Evolutionary conservation across 2,329 filamentous ascomycete species (phyloP).

Genomic region (Lasiodiplodia sp.): DNA sequence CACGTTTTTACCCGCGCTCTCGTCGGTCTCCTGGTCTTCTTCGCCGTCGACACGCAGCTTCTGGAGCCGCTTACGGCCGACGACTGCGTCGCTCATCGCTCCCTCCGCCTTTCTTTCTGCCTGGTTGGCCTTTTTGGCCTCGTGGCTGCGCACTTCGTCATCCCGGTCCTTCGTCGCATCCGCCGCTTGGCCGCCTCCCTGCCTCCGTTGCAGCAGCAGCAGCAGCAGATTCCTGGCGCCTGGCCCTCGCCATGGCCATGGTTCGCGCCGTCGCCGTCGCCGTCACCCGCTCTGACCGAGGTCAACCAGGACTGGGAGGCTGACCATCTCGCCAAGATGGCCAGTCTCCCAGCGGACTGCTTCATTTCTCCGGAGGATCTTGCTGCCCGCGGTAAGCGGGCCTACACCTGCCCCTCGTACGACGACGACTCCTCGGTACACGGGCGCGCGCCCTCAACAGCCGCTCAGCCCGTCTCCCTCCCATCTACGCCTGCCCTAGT

Average conservation of each 20-base stretch:
- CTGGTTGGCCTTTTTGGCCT: background rate
- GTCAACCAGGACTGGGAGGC: background rate
- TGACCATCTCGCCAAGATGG: conserved; percentile 1
- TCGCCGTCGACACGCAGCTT: background rate
- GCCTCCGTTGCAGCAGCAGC: background rate
- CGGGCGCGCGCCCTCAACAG: background rate
- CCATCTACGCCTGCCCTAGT: background rate
- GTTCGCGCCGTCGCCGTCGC: conserved; percentile 7
- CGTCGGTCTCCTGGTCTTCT: background rate
- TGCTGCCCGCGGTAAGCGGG: background rate
- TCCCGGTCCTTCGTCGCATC: background rate
- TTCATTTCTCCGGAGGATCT: background rate
- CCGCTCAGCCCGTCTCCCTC: background rate
- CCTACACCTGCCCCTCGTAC: background rate
- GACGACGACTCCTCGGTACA: background rate
- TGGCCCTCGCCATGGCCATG: background rate
- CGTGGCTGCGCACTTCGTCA: background rate
- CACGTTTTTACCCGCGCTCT: background rate
- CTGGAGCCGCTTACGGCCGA: background rate
- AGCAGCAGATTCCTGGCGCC: background rate
- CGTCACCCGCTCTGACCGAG: background rate
- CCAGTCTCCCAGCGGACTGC: background rate
- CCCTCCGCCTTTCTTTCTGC: background rate
- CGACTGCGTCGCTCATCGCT: background rate
- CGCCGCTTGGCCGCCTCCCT: background rate